A percentile compares a stretch with the other conserved stretches of the same genome.
Evolutionary conservation across 371 early-diverging fungal species (phyloP).

Genomic region (Mortierella sp.): DNA sequence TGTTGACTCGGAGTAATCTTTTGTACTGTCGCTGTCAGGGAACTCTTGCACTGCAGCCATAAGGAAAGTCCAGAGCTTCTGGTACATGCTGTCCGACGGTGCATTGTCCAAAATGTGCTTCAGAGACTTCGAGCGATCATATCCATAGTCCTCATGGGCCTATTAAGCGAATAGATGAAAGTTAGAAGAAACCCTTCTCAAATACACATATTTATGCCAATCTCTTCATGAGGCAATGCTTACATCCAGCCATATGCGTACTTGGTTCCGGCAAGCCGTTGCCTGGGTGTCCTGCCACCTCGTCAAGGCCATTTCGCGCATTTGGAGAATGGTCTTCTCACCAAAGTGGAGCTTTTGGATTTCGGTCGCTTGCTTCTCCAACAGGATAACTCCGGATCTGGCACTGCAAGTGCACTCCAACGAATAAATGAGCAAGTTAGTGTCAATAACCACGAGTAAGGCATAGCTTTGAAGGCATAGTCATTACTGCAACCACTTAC

Average conservation of each 20-base stretch:
- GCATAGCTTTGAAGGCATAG: not conserved
- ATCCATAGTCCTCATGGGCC: constrained; percentile 14
- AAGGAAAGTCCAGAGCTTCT: constrained; percentile 15
- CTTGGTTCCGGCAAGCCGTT: constrained; percentile 17
- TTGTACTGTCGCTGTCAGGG: constrained; percentile 8
- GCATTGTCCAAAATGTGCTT: constrained; percentile 18
- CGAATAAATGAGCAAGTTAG: constrained; percentile 18
- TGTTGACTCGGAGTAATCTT: constrained; percentile 15
- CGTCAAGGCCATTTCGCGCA: constrained; percentile 21
- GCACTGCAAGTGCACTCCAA: constrained; percentile 19
- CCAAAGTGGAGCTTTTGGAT: constrained; percentile 29
- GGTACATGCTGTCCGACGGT: not conserved
- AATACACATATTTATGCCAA: not conserved
- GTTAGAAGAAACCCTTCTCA: not conserved
- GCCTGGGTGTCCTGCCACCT: constrained; percentile 16
- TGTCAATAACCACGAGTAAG: constrained; percentile 6
- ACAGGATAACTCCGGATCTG: constrained; percentile 25
- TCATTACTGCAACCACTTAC: constrained; percentile 19
- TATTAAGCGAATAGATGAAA: constrained; percentile 1
- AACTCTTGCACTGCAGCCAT: constrained; percentile 7
- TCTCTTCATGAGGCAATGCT: constrained; percentile 4
- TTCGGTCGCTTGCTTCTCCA: constrained; percentile 10
- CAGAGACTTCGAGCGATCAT: constrained; percentile 14
- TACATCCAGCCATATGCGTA: constrained; percentile 31
- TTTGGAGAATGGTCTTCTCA: constrained; percentile 17